Percentiles rank a stretch among this genome's conserved stretches.
Conservation (phyloP, 1,284 basidiomycete genomes). For the Pseudozyma thailandica region DNA sequence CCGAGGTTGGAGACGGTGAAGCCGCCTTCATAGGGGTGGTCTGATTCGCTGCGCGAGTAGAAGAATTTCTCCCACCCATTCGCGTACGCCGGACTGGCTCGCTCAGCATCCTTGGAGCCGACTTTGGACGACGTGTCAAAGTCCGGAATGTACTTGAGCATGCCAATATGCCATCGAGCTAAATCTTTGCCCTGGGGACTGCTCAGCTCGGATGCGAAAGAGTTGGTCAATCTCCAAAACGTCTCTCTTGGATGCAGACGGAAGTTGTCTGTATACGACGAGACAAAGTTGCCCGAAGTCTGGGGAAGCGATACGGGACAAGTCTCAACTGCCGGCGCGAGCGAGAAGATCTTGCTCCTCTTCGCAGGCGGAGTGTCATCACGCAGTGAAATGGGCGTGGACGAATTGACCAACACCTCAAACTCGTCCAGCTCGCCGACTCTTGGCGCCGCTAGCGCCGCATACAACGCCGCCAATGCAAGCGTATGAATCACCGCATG, state of each 20-base stretch:
- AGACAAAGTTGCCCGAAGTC: constrained; percentile 33
- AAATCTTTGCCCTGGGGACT: background rate
- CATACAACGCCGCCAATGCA: constrained; percentile 17
- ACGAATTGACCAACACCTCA: constrained; percentile 2
- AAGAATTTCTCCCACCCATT: constrained; percentile 44
- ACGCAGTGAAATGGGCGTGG: constrained; percentile 32
- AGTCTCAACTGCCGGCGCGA: background rate
- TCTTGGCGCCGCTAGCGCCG: constrained; percentile 4
- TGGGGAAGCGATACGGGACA: background rate
- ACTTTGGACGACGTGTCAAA: constrained; percentile 5
- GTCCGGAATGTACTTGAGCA: constrained; percentile 31
- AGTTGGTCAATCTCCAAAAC: constrained; percentile 16
- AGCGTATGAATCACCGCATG: constrained; percentile 32
- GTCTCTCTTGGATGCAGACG: background rate
- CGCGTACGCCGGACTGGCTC: background rate
- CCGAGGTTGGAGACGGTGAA: constrained; percentile 35
- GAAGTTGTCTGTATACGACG: background rate
- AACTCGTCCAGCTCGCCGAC: constrained; percentile 1
- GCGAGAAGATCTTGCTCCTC: background rate
- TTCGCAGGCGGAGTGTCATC: background rate
- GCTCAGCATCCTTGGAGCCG: background rate
- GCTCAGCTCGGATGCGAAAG: background rate
- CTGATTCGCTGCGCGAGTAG: background rate
- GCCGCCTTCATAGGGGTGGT: constrained; percentile 5
- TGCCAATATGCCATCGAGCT: constrained; percentile 19